These are phyloP conservation scores for Aurinia saxatilis DNA, from an alignment of 345 rosid genomes.

Conservation along the genomic window DNA sequence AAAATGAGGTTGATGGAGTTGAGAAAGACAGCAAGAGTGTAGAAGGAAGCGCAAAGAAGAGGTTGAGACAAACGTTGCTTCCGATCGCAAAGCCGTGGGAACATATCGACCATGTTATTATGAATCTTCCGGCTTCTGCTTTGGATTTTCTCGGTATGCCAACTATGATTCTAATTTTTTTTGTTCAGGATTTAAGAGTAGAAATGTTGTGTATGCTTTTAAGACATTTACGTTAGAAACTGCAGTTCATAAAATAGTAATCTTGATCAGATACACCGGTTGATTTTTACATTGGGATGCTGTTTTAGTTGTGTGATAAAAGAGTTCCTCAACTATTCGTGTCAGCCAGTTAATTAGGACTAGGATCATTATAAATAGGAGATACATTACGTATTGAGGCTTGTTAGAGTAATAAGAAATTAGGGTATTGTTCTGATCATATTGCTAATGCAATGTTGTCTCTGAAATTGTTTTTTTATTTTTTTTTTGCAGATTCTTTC, in stretches of 20 bases:
- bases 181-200: background rate
- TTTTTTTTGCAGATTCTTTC: conserved; percentile 68
- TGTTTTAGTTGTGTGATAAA: background rate
- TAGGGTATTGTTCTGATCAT: background rate
- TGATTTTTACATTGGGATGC: background rate
- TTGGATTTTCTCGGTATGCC: conserved; percentile 65
- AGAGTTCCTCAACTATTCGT: background rate
- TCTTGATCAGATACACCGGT: background rate
- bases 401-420: background rate
- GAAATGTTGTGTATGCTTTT: background rate
- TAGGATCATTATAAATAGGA: background rate
- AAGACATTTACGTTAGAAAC: background rate
- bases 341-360: background rate
- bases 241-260: background rate
- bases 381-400: background rate
- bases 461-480: background rate
- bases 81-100: conserved; percentile 66
- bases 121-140: conserved; percentile 99
- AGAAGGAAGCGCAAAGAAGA: conserved; percentile 51
- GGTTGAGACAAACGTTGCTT: conserved; percentile 46
- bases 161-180: background rate
- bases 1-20: too few relatives aligned
- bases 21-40: conserved; percentile 20
- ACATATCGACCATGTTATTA: conserved; percentile 85
- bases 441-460: background rate